Base-by-base conservation (phyloP, 208 protist genomes). In the Crithidia brevicula region DNA sequence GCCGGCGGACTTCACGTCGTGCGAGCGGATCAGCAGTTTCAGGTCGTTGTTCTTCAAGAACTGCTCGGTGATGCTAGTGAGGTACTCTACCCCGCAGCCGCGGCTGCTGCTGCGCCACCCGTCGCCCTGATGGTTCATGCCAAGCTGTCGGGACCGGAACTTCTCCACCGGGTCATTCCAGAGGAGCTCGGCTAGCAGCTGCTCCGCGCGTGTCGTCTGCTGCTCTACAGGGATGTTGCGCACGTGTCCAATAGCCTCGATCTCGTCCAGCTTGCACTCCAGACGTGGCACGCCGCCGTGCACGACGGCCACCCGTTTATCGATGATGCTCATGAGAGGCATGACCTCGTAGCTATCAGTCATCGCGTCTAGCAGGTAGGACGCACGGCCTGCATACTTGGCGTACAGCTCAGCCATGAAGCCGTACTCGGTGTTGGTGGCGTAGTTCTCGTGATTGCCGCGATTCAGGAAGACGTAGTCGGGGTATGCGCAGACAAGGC, bases 71-170 rank as follows among this genome's bases (percentile, higher is more conserved):
- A 99, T 86, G 71, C 97, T 92, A 4, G 88, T 22, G 47, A 97
- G 95, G 84, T 99, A 99, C 27, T 98, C 98, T 49, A 97, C 98
- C 0, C 98, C 99, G 36, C 99, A 98, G 50, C 99, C 99, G 42
- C 99, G 96, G 56, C 99, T 99, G 78, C 99, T 99, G 60, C 96
- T 98, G 36, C 97, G 97, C 97, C 97, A 99, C 70, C 62, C 97
- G 79, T 63, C 86, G 67, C 79, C 96, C 59, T 91, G 86, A 45
- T 91, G 81, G 15, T 78, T 68, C 30, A 70, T 57, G 38, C 89
- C 89, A 13, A 95, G 70, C 69, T 86, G 75, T 1, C 89, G 81
- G 2, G 92, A 86, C 83, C 96, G 74, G 50, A 88, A 82, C 72
- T 89, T 86, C 83, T 81, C 98, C 20, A 82, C 94, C 38, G 99